phyloP scores from a whole-genome alignment of 2,329 filamentous ascomycete species.

The Apiospora arundinis region DNA sequence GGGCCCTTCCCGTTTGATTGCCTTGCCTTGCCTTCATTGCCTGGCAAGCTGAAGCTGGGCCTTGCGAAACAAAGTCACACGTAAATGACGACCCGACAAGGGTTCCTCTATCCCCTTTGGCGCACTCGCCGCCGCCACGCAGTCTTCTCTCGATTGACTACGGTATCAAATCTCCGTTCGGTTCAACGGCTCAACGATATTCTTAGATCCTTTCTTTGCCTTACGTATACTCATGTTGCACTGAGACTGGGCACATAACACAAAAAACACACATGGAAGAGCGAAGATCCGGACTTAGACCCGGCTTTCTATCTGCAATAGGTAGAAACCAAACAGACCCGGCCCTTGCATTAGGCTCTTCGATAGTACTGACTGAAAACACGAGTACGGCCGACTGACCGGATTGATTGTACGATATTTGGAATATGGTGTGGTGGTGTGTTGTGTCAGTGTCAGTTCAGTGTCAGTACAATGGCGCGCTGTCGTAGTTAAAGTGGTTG shows the following conservation, averaged over 20 bases:
- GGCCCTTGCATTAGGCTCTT: conserved; percentile 16
- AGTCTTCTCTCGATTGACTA: background rate
- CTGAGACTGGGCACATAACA: no score
- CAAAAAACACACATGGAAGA: no score
- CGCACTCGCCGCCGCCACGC: background rate
- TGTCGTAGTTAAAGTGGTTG: background rate
- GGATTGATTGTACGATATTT: conserved; percentile 3
- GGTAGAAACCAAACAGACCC: background rate
- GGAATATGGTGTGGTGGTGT: background rate
- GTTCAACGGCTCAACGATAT: conserved; percentile 15
- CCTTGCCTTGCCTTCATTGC: background rate
- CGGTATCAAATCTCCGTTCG: conserved; percentile 9
- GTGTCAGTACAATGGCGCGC: background rate
- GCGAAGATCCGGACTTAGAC: background rate
- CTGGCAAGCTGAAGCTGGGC: no score
- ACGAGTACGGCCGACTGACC: background rate
- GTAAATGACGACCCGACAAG: background rate
- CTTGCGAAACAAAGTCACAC: background rate
- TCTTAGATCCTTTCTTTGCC: background rate
- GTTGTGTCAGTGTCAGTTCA: background rate
- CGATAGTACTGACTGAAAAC: background rate
- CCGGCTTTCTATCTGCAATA: background rate
- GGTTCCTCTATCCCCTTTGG: background rate
- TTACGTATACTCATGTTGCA: background rate
- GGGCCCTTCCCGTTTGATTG: background rate